Percentiles rank a stretch among this genome's conserved stretches.
Evolutionary conservation across 768 basidiomycete species (phyloP).

Genomic region (Russula dissimulans): DNA sequence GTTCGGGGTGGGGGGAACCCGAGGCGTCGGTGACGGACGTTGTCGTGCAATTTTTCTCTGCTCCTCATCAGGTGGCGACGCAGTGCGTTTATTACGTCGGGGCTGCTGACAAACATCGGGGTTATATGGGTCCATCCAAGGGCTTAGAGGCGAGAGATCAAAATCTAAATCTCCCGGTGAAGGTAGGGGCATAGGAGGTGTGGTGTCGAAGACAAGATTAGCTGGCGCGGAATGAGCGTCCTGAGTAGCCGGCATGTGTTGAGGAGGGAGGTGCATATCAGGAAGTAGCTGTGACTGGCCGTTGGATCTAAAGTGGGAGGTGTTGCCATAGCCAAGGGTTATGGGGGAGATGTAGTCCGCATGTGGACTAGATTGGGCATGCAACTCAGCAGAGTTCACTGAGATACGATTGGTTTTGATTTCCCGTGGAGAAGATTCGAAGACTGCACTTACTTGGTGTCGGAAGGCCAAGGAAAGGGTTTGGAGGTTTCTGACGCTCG

Average conservation of each 20-base stretch:
- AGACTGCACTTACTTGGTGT: slow-evolving; percentile 49
- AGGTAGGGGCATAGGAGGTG: slow-evolving; percentile 32
- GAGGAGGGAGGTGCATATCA: slow-evolving; percentile 23
- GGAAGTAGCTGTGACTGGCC: slow-evolving; percentile 14
- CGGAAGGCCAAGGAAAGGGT: slow-evolving; percentile 40
- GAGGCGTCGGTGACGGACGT: slow-evolving; percentile 15
- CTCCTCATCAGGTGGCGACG: slow-evolving; percentile 17
- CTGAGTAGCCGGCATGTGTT: slow-evolving; percentile 22
- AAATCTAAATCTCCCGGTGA: slow-evolving; percentile 51
- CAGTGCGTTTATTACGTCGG: slow-evolving; percentile 13
- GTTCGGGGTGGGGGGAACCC: slow-evolving; percentile 2
- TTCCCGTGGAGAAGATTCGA: slow-evolving; percentile 22
- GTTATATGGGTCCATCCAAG: slow-evolving; percentile 61
- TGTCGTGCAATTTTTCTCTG: slow-evolving; percentile 8
- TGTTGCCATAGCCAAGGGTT: slow-evolving; percentile 35
- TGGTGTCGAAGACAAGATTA: slow-evolving; percentile 54
- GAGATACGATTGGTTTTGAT: slow-evolving; percentile 20
- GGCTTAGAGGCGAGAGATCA: slow-evolving; percentile 73
- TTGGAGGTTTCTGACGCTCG: slow-evolving; percentile 21
- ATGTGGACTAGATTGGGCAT: slow-evolving; percentile 40
- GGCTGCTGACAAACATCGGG: slow-evolving; percentile 26
- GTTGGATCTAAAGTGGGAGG: slow-evolving; percentile 25
- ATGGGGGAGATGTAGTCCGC: slow-evolving; percentile 57
- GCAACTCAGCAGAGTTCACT: slow-evolving; percentile 48
- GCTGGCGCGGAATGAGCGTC: slow-evolving; percentile 56